Percentiles rank a stretch among this genome's conserved stretches.
Conservation (phyloP, 345 rosid genomes). For the Camelina neglecta region DNA sequence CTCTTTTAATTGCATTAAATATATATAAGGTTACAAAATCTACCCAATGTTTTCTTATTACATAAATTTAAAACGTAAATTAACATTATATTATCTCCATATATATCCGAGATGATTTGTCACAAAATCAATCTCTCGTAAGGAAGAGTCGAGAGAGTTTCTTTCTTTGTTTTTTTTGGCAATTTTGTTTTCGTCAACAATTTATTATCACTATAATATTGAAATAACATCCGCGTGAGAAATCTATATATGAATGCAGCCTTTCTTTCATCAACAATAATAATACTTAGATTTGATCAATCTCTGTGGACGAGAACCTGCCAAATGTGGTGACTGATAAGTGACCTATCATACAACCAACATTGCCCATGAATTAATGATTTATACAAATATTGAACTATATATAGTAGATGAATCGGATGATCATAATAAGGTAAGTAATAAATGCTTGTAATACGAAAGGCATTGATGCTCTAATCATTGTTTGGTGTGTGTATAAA, state of each 20-base stretch:
- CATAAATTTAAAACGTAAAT: too few species aligned
- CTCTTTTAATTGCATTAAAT: neutral
- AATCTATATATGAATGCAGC: neutral
- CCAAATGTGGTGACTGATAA: slow-evolving; percentile 26
- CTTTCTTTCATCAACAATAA: slow-evolving; percentile 25
- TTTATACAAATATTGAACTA: neutral
- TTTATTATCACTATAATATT: neutral
- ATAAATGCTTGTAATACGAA: slow-evolving; percentile 25
- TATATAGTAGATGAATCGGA: neutral
- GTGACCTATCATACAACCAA: slow-evolving; percentile 17
- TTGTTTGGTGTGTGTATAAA: neutral
- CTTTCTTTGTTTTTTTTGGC: too few species aligned
- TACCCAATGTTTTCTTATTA: too few species aligned
- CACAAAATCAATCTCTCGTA: too few species aligned
- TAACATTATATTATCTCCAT: too few species aligned
- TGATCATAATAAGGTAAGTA: neutral
- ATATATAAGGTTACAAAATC: neutral
- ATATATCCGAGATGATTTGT: too few species aligned
- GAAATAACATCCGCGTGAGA: neutral
- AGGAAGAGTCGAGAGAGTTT: too few species aligned
- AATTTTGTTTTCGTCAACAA: too few species aligned
- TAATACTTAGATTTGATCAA: slow-evolving; percentile 22
- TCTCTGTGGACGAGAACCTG: slow-evolving; percentile 20
- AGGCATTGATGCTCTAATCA: slow-evolving; percentile 24
- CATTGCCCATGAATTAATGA: slow-evolving; percentile 5